Conservation (phyloP, 1,284 basidiomycete genomes). For the Sphaerobolus stellatus region DNA sequence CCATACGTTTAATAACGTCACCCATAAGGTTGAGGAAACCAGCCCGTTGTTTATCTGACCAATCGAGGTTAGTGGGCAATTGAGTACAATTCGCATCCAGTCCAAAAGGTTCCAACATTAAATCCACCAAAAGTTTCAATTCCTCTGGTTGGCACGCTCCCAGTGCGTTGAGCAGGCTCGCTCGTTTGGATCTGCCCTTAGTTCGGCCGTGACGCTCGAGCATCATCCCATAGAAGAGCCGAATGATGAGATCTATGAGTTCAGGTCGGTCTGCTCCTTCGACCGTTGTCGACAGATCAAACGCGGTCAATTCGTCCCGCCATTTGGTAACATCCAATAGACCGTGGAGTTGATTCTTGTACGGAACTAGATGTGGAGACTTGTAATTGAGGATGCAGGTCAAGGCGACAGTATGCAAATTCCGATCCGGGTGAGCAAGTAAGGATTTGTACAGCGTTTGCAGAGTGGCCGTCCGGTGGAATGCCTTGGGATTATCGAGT, state of each 20-base stretch:
- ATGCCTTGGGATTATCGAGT: slow-evolving; percentile 87
- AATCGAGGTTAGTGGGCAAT: slow-evolving; percentile 8
- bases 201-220: slow-evolving; percentile 75
- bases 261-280: slow-evolving; percentile 63
- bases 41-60: slow-evolving; percentile 61
- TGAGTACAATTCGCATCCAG: slow-evolving; percentile 24
- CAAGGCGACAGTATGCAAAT: slow-evolving; percentile 77
- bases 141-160: slow-evolving; percentile 74
- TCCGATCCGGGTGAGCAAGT: slow-evolving; percentile 84
- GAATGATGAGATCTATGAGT: slow-evolving; percentile 73
- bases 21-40: slow-evolving; percentile 86
- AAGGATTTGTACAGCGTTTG: slow-evolving; percentile 68
- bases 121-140: slow-evolving; percentile 74
- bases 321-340: slow-evolving; percentile 87
- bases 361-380: slow-evolving; percentile 60
- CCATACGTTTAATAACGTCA: slow-evolving; percentile 80
- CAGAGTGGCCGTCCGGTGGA: slow-evolving; percentile 70
- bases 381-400: slow-evolving; percentile 87
- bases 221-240: slow-evolving; percentile 89
- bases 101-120: slow-evolving; percentile 86
- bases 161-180: slow-evolving; percentile 77
- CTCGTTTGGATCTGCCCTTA: slow-evolving; percentile 71
- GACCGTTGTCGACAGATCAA: slow-evolving; percentile 69
- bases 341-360: slow-evolving; percentile 66
- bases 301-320: slow-evolving; percentile 81